Percentiles rank a stretch among this genome's conserved stretches.
These are phyloP conservation scores for Physcia stellaris DNA, from an alignment of 495 filamentous ascomycete genomes.

Conservation along the genomic window DNA sequence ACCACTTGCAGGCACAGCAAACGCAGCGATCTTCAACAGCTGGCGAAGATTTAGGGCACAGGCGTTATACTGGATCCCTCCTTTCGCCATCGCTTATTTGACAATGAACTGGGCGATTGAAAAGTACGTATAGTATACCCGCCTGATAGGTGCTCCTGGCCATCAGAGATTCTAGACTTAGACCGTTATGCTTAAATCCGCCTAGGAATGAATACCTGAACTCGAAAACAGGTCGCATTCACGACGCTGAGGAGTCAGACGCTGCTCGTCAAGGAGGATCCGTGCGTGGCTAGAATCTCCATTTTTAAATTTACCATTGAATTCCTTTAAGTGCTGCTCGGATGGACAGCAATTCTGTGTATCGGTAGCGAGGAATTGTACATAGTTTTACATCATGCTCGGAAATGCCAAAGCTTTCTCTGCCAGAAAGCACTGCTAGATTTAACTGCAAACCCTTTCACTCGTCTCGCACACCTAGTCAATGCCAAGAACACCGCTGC, in stretches of 20 bases:
- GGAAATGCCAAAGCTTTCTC: no score
- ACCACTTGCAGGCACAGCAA: constrained; percentile 44
- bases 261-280: constrained; percentile 19
- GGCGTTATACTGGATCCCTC: constrained; percentile 71
- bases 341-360: no score
- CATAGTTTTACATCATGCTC: no score
- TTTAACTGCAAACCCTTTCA: no score
- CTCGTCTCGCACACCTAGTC: no score
- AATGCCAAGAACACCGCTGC: no score
- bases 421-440: no score
- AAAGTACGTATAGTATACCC: constrained; percentile 39
- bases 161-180: not conserved
- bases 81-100: constrained; percentile 60
- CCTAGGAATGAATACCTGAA: constrained; percentile 87
- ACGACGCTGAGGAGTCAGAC: constrained; percentile 34
- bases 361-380: no score
- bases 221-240: constrained; percentile 70
- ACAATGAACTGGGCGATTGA: constrained; percentile 77
- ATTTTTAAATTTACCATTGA: no score
- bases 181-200: no score
- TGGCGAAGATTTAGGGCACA: constrained; percentile 48
- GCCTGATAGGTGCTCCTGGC: not conserved
- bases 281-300: constrained; percentile 10
- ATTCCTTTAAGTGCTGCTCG: no score
- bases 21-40: constrained; percentile 52